phyloP scores from a whole-genome alignment of 495 filamentous ascomycete genomes.

The Astrocystis sublimbata region DNA sequence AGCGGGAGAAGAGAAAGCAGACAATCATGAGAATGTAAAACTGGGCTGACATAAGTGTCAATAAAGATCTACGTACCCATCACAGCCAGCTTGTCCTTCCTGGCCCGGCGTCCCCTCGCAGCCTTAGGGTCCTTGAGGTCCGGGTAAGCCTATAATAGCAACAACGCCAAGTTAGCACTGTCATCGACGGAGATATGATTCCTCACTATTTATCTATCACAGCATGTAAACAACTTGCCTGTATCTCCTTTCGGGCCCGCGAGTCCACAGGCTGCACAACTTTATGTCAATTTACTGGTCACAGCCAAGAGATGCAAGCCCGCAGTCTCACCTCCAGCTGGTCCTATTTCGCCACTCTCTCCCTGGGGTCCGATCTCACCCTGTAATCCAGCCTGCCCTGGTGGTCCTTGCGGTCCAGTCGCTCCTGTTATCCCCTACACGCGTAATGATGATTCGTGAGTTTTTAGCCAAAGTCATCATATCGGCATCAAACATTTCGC shows the following conservation, averaged over 20 bases:
- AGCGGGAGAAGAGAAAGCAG: background rate
- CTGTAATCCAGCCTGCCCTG: background rate
- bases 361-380: background rate
- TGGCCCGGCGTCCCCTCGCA: background rate
- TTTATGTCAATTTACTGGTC: no score
- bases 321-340: background rate
- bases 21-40: background rate
- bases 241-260: constrained; percentile 1
- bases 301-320: no score
- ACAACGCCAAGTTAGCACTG: background rate
- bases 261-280: background rate
- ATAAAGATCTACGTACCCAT: background rate
- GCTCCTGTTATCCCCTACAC: background rate
- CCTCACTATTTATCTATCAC: background rate
- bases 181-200: background rate
- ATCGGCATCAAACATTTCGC: background rate
- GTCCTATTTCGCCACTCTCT: background rate
- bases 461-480: background rate
- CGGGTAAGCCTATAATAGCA: constrained; percentile 7
- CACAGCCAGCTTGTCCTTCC: constrained; percentile 4
- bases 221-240: background rate
- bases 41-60: background rate
- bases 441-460: background rate
- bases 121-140: constrained; percentile 13
- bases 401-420: background rate